A percentile compares a stretch with the other conserved stretches of the same genome.
Evolutionary conservation across 371 early-diverging fungal genomes (phyloP).

Genomic region (Batkoa obscura): DNA sequence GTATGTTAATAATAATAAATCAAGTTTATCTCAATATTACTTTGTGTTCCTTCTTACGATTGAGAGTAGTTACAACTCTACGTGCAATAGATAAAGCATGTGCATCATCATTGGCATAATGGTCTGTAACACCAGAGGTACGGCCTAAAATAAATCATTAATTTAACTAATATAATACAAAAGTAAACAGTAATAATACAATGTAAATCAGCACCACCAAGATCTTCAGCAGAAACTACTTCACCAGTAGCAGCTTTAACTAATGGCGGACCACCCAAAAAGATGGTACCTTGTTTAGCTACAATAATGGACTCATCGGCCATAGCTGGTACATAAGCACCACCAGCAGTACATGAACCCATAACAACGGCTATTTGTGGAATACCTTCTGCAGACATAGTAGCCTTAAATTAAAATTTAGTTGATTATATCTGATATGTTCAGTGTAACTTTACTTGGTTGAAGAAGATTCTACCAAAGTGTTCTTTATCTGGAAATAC

Average conservation of each 20-base stretch:
- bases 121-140: conserved; percentile 89
- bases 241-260: conserved; percentile 97
- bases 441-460: conserved; percentile 31
- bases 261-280: conserved; percentile 90
- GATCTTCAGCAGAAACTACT: conserved; percentile 80
- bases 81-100: conserved; percentile 82
- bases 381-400: conserved; percentile 73
- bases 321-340: conserved; percentile 98
- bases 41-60: conserved; percentile 45
- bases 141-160: conserved; percentile 17
- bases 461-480: conserved; percentile 94
- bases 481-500: conserved; percentile 96
- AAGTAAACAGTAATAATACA: conserved; percentile 41
- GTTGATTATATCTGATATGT: too few relatives aligned
- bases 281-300: conserved; percentile 89
- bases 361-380: conserved; percentile 93
- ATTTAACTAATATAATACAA: neutral
- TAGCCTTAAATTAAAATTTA: conserved; percentile 21
- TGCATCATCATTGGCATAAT: conserved; percentile 77
- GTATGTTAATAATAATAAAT: neutral
- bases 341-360: conserved; percentile 97
- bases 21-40: conserved; percentile 13
- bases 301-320: conserved; percentile 96
- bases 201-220: conserved; percentile 95
- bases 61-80: conserved; percentile 66